Evolutionary conservation across 345 rosid genomes (phyloP).

Genomic region (Raphanus sativus): DNA sequence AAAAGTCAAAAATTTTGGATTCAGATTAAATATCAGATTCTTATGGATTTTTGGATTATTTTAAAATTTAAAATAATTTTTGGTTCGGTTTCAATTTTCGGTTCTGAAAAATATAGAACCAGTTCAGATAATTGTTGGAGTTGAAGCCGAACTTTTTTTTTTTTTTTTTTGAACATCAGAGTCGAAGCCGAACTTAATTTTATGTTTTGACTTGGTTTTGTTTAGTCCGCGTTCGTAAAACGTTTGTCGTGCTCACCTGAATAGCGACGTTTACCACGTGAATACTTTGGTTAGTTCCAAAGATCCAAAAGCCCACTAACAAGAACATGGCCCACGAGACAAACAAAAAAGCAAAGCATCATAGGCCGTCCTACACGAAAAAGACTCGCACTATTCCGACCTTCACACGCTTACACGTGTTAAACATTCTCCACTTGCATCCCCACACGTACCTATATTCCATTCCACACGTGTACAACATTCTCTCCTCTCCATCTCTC

Average conservation of each 20-base stretch:
- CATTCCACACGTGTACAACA: slow-evolving; percentile 37
- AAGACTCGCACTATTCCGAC: background rate
- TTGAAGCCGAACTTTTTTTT: too few species aligned
- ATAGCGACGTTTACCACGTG: slow-evolving; percentile 28
- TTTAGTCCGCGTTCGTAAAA: background rate
- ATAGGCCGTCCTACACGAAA: slow-evolving; percentile 7
- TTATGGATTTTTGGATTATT: too few species aligned
- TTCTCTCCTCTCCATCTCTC: slow-evolving; percentile 12
- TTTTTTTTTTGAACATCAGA: too few species aligned
- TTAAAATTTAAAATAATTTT: too few species aligned
- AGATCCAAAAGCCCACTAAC: slow-evolving; percentile 20
- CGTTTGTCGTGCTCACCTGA: background rate
- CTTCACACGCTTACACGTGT: slow-evolving; percentile 31
- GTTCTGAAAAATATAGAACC: too few species aligned
- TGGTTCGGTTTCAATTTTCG: too few species aligned
- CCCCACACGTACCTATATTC: slow-evolving; percentile 30
- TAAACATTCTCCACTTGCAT: slow-evolving; percentile 21
- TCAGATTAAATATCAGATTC: too few species aligned
- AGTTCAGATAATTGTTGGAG: too few species aligned
- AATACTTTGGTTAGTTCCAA: background rate
- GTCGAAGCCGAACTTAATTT: too few species aligned
- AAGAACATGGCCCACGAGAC: slow-evolving; percentile 14
- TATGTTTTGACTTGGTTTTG: too few species aligned
- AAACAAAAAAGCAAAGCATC: background rate
- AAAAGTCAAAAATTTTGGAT: too few species aligned